Evolutionary conservation across 208 protist species (phyloP), one percentile per base, ranked within the genome.

Genomic region (Wallacemonas sp.): DNA sequence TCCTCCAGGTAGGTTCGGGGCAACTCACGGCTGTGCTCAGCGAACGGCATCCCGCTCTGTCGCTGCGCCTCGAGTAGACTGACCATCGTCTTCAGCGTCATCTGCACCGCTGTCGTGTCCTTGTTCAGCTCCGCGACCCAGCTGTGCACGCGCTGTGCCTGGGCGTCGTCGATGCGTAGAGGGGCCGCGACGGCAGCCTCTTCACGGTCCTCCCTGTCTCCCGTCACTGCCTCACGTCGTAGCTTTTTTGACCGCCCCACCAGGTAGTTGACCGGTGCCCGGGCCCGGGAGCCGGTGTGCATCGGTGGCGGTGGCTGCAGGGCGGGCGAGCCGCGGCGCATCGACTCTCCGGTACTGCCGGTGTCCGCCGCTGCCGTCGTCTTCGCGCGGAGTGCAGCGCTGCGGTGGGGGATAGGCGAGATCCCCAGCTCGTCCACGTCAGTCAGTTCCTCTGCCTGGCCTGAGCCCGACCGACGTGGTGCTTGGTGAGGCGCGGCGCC

Each of bases 1-100:
- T 94, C 87, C 21, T 85, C 58, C 55, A 81, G 29, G 66, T 78
- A 81, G n/a, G 60, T 76, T 1, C 22, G 71, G 21, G 76, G 73
- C 30, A 84, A 50, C 59, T 82, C 69, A 22, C 63, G 59, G 15
- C 66, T 81, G 21, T 67, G 57, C 55, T 81, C 68, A 2, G 73
- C 66, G 8, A 65, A 13, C 3, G 60, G 53, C 52, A 68, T 48
- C 3, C 45, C 15, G 21, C 32, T 53, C 38, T 65, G 71, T 22
- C 79, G 61, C 63, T 91, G 83, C 32, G 83, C 71, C 50, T 73
- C 68, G 17, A 93, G 55, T 27, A 94, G 66, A 27, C 61, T 62
- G n/a, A 91, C 81, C 37, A 90, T n/a, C 3, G 77, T 85, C 50
- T 66, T 70, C 29, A 94, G 62, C 10, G 84, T 78, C 3, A 73